Percentiles rank a stretch among this genome's conserved stretches.
phyloP scores from a whole-genome alignment of 805 yeast genomes.

The Metschnikowia picachoensis region DNA sequence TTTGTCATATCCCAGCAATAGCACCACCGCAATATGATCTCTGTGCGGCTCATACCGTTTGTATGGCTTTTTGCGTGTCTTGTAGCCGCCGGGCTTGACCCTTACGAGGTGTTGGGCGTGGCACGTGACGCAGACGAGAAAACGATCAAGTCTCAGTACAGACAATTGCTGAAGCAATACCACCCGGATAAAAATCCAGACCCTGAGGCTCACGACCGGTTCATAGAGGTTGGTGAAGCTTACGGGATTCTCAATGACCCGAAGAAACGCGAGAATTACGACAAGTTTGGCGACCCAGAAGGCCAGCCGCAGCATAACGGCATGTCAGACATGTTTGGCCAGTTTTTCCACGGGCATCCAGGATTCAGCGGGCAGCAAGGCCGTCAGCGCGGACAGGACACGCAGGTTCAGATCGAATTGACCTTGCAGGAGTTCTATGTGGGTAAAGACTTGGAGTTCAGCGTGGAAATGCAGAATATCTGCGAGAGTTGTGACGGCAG shows the following conservation, averaged over 20 bases:
- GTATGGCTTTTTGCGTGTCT: slow-evolving; percentile 10
- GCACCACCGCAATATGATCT: background rate
- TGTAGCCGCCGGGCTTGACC: slow-evolving; percentile 36
- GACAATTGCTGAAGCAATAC: slow-evolving; percentile 74
- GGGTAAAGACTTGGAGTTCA: slow-evolving; percentile 63
- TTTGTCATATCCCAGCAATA: too few relatives aligned
- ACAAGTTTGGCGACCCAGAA: slow-evolving; percentile 69
- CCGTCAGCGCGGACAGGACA: slow-evolving; percentile 58
- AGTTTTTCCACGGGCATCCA: slow-evolving; percentile 35
- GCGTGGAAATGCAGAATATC: slow-evolving; percentile 63
- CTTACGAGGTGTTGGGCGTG: slow-evolving; percentile 65
- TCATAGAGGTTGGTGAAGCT: slow-evolving; percentile 90
- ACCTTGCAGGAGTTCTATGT: slow-evolving; percentile 62
- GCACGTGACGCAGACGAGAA: slow-evolving; percentile 64
- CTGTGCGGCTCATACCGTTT: slow-evolving; percentile 3
- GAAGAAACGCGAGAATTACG: slow-evolving; percentile 66
- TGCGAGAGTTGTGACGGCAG: slow-evolving; percentile 80
- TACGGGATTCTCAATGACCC: slow-evolving; percentile 77
- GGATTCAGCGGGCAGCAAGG: slow-evolving; percentile 36
- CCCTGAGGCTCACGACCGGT: slow-evolving; percentile 79
- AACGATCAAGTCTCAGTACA: slow-evolving; percentile 82
- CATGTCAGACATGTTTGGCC: slow-evolving; percentile 56
- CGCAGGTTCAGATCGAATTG: slow-evolving; percentile 52
- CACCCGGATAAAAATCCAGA: slow-evolving; percentile 94
- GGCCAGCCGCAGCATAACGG: slow-evolving; percentile 35